phyloP scores from a whole-genome alignment of 805 yeast species.

The Millerozyma miso region DNA sequence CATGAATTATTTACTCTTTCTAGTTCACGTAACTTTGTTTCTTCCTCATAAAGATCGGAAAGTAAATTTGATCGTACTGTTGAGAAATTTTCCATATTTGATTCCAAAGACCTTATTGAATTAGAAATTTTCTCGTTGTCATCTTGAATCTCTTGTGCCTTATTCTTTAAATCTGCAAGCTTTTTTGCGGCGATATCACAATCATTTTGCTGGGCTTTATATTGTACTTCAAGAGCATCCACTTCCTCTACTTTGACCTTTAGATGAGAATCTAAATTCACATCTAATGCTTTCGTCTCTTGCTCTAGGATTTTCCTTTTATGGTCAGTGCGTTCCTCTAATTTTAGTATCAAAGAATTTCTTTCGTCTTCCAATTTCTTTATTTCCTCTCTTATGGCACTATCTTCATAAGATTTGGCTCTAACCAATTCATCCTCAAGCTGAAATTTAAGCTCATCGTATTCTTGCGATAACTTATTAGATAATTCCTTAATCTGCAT shows the following conservation, averaged over 20 bases:
- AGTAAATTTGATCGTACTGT: slow-evolving; percentile 13
- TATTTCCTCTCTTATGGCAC: slow-evolving; percentile 15
- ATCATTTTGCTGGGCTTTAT: slow-evolving; percentile 20
- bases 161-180: slow-evolving; percentile 2
- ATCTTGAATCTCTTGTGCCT: slow-evolving; percentile 4
- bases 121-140: slow-evolving; percentile 5
- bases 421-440: slow-evolving; percentile 27
- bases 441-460: slow-evolving; percentile 29
- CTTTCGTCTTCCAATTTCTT: slow-evolving; percentile 10
- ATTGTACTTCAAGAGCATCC: slow-evolving; percentile 22
- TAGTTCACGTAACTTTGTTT: slow-evolving; percentile 12
- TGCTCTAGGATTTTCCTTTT: slow-evolving; percentile 8
- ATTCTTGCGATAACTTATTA: slow-evolving; percentile 22
- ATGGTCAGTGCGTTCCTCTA: slow-evolving; percentile 9
- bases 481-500: slow-evolving; percentile 27
- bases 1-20: slow-evolving; percentile 16
- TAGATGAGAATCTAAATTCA: slow-evolving; percentile 14
- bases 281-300: slow-evolving; percentile 13
- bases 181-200: slow-evolving; percentile 12
- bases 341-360: slow-evolving; percentile 6
- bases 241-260: slow-evolving; percentile 18
- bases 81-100: slow-evolving; percentile 15
- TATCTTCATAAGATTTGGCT: slow-evolving; percentile 22
- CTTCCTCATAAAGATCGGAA: slow-evolving; percentile 16
- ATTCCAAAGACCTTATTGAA: slow-evolving; percentile 10